These are phyloP conservation scores for Westerdykella ornata DNA, from an alignment of 2,329 filamentous ascomycete genomes.

Conservation along the genomic window DNA sequence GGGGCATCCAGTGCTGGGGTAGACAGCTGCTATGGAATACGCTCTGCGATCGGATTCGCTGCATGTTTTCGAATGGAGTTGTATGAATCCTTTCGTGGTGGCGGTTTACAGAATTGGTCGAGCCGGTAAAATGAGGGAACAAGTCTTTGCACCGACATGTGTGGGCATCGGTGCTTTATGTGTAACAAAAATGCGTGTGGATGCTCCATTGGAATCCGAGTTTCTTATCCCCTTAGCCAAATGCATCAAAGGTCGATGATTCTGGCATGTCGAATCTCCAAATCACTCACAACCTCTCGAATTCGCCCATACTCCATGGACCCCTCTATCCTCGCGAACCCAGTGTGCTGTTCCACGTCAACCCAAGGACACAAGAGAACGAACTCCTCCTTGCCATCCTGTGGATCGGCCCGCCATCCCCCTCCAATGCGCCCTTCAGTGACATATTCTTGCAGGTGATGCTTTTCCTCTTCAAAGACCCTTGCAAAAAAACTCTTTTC, in stretches of 20 bases:
- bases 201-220: background rate
- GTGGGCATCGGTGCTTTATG: too few species aligned
- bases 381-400: constrained; percentile 36
- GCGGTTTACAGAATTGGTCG: too few species aligned
- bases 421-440: constrained; percentile 26
- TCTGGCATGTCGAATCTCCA: constrained; percentile 23
- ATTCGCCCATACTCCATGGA: constrained; percentile 25
- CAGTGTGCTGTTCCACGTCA: constrained; percentile 29
- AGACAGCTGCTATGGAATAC: too few species aligned
- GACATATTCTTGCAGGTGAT: constrained; percentile 21
- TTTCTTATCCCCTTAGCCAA: constrained; percentile 2
- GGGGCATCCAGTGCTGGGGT: too few species aligned
- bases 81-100: too few species aligned
- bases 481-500: constrained; percentile 21
- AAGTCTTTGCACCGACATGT: too few species aligned
- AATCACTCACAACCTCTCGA: constrained; percentile 11
- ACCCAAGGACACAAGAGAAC: constrained; percentile 40
- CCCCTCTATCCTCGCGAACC: constrained; percentile 30
- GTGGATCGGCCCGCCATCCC: constrained; percentile 39
- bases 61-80: too few species aligned
- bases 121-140: too few species aligned
- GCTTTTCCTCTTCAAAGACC: constrained; percentile 19
- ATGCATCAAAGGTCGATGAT: constrained; percentile 16
- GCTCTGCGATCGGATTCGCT: too few species aligned
- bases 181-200: too few species aligned